Conservation (phyloP, 2,329 filamentous ascomycete genomes). For the Pseudogymnoascus sp. region DNA sequence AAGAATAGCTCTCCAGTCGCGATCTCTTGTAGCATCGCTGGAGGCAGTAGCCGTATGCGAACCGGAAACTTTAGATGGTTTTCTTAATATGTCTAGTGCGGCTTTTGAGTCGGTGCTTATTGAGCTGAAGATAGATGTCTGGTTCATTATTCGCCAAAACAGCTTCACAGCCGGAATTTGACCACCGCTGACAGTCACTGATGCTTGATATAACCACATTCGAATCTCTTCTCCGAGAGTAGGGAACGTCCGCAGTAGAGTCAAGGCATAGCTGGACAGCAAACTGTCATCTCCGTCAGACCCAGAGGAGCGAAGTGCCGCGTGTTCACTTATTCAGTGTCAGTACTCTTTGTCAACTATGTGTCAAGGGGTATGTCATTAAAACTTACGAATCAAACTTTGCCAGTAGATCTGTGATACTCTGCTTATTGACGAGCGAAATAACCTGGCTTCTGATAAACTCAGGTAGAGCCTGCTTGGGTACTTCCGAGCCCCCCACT, state of each 20-base stretch:
- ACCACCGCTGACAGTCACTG: slow-evolving; percentile 23
- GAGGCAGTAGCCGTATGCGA: background rate
- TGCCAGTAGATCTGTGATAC: slow-evolving; percentile 47
- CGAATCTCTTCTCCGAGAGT: slow-evolving; percentile 76
- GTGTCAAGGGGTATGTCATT: background rate
- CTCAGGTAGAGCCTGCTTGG: slow-evolving; percentile 32
- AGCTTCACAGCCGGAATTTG: slow-evolving; percentile 65
- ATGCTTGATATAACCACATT: slow-evolving; percentile 82
- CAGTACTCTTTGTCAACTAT: slow-evolving; percentile 13
- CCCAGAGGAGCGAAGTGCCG: slow-evolving; percentile 19
- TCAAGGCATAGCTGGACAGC: slow-evolving; percentile 78
- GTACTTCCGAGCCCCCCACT: slow-evolving; percentile 19
- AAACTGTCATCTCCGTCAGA: slow-evolving; percentile 52
- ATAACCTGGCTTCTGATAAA: slow-evolving; percentile 60
- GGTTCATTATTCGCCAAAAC: slow-evolving; percentile 66
- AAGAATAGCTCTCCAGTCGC: slow-evolving; percentile 80
- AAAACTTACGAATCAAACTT: slow-evolving; percentile 22
- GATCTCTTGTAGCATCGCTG: slow-evolving; percentile 19
- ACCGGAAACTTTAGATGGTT: slow-evolving; percentile 13
- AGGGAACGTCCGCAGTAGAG: slow-evolving; percentile 78
- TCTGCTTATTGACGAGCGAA: slow-evolving; percentile 66
- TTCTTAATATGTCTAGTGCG: slow-evolving; percentile 43
- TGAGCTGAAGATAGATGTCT: slow-evolving; percentile 47
- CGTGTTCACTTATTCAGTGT: slow-evolving; percentile 15
- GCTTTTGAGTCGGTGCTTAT: slow-evolving; percentile 49